Conservation (phyloP, 805 yeast species). For the Schwanniomyces pseudopolymorphus region DNA sequence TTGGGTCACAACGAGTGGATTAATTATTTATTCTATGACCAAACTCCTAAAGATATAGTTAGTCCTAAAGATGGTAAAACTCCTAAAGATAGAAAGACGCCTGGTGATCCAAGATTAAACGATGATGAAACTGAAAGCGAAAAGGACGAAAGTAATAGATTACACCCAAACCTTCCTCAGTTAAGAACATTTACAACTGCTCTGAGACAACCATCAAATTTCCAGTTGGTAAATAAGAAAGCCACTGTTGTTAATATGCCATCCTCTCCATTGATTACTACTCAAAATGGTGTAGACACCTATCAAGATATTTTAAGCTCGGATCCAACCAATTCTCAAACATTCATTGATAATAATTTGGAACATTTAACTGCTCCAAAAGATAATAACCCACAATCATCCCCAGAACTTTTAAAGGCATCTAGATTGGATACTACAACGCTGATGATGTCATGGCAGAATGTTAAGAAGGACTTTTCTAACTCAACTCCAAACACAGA, state of each 20-base stretch:
- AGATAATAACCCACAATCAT: conserved; percentile 4
- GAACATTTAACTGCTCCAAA: not conserved
- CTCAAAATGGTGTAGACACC: conserved; percentile 12
- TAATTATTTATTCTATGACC: conserved; percentile 39
- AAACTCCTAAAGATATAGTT: conserved; percentile 38
- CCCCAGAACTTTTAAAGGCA: conserved; percentile 36
- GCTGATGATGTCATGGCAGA: conserved; percentile 26
- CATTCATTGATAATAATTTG: not conserved
- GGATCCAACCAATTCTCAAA: conserved; percentile 4
- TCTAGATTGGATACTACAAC: conserved; percentile 35
- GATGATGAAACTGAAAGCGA: conserved; percentile 14
- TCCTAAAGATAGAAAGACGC: conserved; percentile 12
- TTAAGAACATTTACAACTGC: conserved; percentile 27
- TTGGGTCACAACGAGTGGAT: conserved; percentile 43
- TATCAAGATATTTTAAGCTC: conserved; percentile 15
- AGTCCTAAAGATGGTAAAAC: conserved; percentile 21
- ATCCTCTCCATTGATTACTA: conserved; percentile 36
- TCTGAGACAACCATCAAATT: conserved; percentile 23
- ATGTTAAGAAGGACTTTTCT: conserved; percentile 8
- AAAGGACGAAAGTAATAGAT: conserved; percentile 10
- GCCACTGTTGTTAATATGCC: conserved; percentile 35
- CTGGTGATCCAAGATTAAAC: conserved; percentile 3
- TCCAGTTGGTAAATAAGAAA: conserved; percentile 15
- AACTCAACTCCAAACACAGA: conserved; percentile 27
- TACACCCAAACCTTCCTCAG: conserved; percentile 28